Evolutionary conservation across 2,329 filamentous ascomycete genomes (phyloP).

Genomic region (Aspergillus fumigatus): DNA sequence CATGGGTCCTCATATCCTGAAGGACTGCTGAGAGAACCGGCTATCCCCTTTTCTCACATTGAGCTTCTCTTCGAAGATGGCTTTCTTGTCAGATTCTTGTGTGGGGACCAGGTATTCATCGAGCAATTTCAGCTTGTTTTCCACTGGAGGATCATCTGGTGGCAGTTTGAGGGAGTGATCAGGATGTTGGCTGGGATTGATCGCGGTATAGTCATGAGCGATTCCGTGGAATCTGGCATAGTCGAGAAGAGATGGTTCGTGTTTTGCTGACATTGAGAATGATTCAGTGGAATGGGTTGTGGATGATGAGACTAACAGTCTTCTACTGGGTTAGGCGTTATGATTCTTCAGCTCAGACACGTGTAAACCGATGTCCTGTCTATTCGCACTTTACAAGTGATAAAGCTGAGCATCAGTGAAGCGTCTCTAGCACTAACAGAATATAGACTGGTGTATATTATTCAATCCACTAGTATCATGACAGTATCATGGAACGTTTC

Average conservation of each 20-base stretch:
- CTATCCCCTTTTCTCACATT: slow-evolving; percentile 27
- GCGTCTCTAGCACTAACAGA: background rate
- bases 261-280: slow-evolving; percentile 8
- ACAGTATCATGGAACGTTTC: background rate
- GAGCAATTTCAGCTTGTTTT: slow-evolving; percentile 16
- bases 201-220: slow-evolving; percentile 17
- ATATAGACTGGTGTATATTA: background rate
- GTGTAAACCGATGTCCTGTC: background rate
- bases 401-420: background rate
- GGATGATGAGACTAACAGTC: background rate
- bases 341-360: background rate
- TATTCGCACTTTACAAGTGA: too few species aligned
- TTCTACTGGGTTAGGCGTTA: background rate
- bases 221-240: slow-evolving; percentile 47
- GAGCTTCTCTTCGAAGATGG: slow-evolving; percentile 29
- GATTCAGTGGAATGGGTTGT: background rate
- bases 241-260: slow-evolving; percentile 39
- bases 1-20: slow-evolving; percentile 10
- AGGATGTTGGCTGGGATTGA: slow-evolving; percentile 20
- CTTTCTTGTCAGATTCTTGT: slow-evolving; percentile 9
- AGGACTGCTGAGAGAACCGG: slow-evolving; percentile 26
- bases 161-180: slow-evolving; percentile 13
- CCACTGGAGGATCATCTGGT: background rate
- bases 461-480: background rate
- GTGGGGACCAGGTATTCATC: slow-evolving; percentile 10